Evolutionary conservation across 805 yeast species (phyloP).

Genomic region (Pichia thaimueangensis): DNA sequence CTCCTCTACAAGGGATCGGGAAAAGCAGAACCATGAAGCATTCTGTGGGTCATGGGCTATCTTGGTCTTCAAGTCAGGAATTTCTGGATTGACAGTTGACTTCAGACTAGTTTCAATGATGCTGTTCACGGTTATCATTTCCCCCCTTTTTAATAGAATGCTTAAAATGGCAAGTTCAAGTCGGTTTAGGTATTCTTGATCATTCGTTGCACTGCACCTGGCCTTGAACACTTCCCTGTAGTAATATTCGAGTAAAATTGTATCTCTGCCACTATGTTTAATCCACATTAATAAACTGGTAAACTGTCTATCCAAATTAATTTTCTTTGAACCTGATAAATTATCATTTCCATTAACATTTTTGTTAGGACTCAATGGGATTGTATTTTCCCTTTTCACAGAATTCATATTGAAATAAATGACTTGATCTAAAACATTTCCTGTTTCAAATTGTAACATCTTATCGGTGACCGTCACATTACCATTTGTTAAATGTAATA

Average conservation of each 20-base stretch:
- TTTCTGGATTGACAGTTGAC: too few relatives aligned
- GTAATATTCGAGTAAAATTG: conserved; percentile 36
- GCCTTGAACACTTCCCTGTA: conserved; percentile 35
- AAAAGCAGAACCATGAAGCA: too few relatives aligned
- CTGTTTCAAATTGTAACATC: conserved; percentile 25
- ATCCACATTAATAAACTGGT: conserved; percentile 33
- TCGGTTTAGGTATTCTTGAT: conserved; percentile 37
- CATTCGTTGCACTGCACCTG: conserved; percentile 29
- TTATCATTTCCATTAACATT: not conserved
- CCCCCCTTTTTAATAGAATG: conserved; percentile 23
- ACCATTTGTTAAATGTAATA: conserved; percentile 6
- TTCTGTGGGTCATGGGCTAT: too few relatives aligned
- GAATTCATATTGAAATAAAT: conserved; percentile 12
- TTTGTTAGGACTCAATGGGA: not conserved
- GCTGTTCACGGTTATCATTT: conserved; percentile 14
- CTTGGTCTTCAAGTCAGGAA: too few relatives aligned
- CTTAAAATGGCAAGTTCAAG: conserved; percentile 18
- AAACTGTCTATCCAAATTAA: conserved; percentile 18
- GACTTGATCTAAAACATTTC: conserved; percentile 24
- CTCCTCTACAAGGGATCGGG: too few relatives aligned
- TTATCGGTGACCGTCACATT: conserved; percentile 25
- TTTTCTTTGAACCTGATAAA: not conserved
- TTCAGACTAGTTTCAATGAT: not conserved
- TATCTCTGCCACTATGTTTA: conserved; percentile 35
- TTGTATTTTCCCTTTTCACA: too few relatives aligned